Conservation (phyloP, 345 rosid species). For the Salix caprea region DNA sequence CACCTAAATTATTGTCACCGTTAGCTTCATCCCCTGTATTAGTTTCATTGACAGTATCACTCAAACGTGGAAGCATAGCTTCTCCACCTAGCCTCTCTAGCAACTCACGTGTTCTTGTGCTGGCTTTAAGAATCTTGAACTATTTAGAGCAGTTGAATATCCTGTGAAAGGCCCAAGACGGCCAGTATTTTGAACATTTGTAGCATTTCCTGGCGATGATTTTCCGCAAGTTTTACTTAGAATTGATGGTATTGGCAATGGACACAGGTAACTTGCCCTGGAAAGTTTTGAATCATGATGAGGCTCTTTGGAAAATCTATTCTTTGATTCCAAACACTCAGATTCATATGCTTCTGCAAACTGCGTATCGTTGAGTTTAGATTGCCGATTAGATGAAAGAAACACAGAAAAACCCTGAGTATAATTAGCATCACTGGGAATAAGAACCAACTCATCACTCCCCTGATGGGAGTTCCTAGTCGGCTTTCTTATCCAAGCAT, state of each 20-base stretch:
- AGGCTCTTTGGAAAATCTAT: slow-evolving; percentile 7
- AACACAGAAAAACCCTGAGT: slow-evolving; percentile 43
- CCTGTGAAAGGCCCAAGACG: slow-evolving; percentile 79
- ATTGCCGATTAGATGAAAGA: slow-evolving; percentile 40
- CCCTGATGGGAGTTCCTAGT: slow-evolving; percentile 18
- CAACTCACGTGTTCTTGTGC: slow-evolving; percentile 27
- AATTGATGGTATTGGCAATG: slow-evolving; percentile 26
- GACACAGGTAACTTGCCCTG: slow-evolving; percentile 1
- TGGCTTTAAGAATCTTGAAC: slow-evolving; percentile 53
- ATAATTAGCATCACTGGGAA: slow-evolving; percentile 12
- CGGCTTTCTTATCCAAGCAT: slow-evolving; percentile 21
- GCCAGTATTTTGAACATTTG: slow-evolving; percentile 24
- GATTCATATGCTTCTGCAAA: slow-evolving; percentile 24
- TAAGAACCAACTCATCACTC: slow-evolving; percentile 22
- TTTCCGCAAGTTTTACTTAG: slow-evolving; percentile 28
- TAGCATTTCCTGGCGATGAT: slow-evolving; percentile 24
- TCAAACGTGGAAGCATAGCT: slow-evolving; percentile 13
- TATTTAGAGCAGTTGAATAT: slow-evolving; percentile 54
- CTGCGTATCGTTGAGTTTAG: slow-evolving; percentile 9
- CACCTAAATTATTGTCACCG: slow-evolving; percentile 12
- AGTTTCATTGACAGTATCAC: slow-evolving; percentile 12
- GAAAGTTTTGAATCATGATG: slow-evolving; percentile 14
- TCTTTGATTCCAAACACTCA: slow-evolving; percentile 8
- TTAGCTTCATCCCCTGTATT: slow-evolving; percentile 12
- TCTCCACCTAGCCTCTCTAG: slow-evolving; percentile 22